Evolutionary conservation across 345 rosid genomes (phyloP).

Genomic region (Citropsis articulata): DNA sequence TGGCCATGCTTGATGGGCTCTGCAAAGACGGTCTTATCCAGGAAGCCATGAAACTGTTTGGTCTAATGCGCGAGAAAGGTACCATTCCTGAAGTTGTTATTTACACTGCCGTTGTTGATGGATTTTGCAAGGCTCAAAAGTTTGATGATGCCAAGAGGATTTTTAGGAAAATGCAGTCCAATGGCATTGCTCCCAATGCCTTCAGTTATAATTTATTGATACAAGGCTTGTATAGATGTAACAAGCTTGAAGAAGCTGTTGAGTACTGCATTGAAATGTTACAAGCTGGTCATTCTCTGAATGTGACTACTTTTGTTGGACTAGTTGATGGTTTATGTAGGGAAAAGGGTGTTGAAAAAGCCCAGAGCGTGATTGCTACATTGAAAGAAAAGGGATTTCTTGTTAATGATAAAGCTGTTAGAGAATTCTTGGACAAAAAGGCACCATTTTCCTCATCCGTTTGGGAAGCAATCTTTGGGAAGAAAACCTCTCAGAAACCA

Average conservation of each 20-base stretch:
- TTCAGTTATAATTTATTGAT: constrained; percentile 59
- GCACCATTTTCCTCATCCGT: constrained; percentile 57
- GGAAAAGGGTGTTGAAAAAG: constrained; percentile 62
- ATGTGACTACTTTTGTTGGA: constrained; percentile 73
- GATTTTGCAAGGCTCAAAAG: constrained; percentile 79
- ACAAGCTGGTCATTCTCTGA: constrained; percentile 87
- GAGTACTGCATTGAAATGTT: constrained; percentile 64
- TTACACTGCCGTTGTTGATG: constrained; percentile 92
- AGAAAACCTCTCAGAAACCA: constrained; percentile 38
- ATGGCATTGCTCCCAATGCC: constrained; percentile 69
- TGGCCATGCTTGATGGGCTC: constrained; percentile 93
- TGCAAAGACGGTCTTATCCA: constrained; percentile 91
- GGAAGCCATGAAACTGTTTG: constrained; percentile 91
- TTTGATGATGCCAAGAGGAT: constrained; percentile 78
- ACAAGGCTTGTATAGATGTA: constrained; percentile 62
- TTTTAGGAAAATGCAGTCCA: constrained; percentile 75
- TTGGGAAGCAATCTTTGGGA: constrained; percentile 74
- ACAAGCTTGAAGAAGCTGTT: constrained; percentile 59
- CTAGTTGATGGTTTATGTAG: constrained; percentile 73
- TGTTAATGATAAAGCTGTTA: constrained; percentile 61
- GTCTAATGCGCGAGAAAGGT: constrained; percentile 76
- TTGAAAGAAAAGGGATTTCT: constrained; percentile 64
- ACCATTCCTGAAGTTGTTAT: constrained; percentile 86
- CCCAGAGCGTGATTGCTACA: constrained; percentile 34
- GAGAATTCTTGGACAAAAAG: constrained; percentile 72